Conservation (phyloP, 2,329 filamentous ascomycete species). For the Scytalidium lignicola region DNA sequence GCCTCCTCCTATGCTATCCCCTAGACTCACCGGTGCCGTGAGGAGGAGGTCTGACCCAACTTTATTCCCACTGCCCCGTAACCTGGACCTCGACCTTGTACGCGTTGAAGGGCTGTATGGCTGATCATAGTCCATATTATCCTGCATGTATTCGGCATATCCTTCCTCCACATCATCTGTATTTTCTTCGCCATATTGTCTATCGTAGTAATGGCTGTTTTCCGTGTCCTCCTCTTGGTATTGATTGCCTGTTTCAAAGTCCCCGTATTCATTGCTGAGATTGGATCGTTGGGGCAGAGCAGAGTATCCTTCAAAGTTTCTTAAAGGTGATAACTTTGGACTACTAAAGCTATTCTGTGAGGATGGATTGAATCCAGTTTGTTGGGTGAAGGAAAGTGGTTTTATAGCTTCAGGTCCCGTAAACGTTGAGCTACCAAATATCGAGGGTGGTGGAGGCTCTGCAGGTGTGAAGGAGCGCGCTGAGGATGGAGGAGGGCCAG, state of each 20-base stretch:
- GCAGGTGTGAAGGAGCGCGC: conserved; percentile 50
- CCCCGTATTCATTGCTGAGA: conserved; percentile 40
- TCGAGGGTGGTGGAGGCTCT: conserved; percentile 44
- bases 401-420: conserved; percentile 22
- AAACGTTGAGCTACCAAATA: conserved; percentile 47
- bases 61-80: conserved; percentile 24
- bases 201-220: conserved; percentile 12
- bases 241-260: background rate
- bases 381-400: conserved; percentile 31
- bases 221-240: background rate
- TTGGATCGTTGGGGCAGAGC: conserved; percentile 38
- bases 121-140: conserved; percentile 17
- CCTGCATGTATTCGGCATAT: conserved; percentile 35
- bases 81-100: conserved; percentile 17
- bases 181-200: conserved; percentile 34
- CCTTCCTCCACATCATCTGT: conserved; percentile 30
- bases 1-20: conserved; percentile 12
- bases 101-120: conserved; percentile 21
- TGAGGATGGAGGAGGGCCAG: conserved; percentile 48
- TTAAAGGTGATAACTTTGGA: conserved; percentile 13
- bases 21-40: conserved; percentile 8
- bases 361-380: conserved; percentile 15
- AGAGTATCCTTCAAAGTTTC: conserved; percentile 14
- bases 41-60: conserved; percentile 40
- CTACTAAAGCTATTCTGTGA: conserved; percentile 14